A percentile compares a stretch with the other conserved stretches of the same genome.
phyloP scores from a whole-genome alignment of 257 asterid species.

The Solanum clarkiae region DNA sequence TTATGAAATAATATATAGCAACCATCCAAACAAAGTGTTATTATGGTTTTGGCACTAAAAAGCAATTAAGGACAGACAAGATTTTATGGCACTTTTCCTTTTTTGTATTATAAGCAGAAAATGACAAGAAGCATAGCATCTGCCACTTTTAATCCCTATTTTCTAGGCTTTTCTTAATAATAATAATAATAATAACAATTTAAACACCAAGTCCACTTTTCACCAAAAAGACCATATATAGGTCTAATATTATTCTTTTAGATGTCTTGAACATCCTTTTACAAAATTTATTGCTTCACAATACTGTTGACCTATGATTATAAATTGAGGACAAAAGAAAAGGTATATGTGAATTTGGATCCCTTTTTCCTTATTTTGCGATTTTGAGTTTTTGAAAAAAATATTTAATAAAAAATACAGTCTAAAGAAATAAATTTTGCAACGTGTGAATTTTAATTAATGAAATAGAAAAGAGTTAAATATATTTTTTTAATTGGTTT shows the following conservation, averaged over 20 bases:
- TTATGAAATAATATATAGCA: too few species aligned
- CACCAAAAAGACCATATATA: neutral
- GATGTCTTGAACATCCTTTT: neutral
- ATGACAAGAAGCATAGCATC: neutral
- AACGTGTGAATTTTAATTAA: neutral
- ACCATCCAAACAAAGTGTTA: neutral
- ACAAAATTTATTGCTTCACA: neutral
- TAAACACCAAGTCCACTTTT: neutral
- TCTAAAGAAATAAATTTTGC: neutral
- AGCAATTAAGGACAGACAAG: neutral
- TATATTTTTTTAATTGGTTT: accelerated
- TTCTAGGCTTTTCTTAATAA: neutral
- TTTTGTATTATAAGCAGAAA: neutral
- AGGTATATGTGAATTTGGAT: too few species aligned
- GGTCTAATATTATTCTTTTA: neutral
- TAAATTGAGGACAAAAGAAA: neutral
- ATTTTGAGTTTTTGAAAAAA: neutral
- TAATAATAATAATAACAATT: neutral
- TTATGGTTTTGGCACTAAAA: neutral
- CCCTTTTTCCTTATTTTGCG: too few species aligned
- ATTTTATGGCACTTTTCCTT: neutral
- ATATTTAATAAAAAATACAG: neutral
- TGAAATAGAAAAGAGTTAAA: neutral
- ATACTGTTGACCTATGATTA: neutral
- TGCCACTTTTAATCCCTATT: neutral